phyloP scores from a whole-genome alignment of 768 basidiomycete genomes.

The Amanita jacksonii region DNA sequence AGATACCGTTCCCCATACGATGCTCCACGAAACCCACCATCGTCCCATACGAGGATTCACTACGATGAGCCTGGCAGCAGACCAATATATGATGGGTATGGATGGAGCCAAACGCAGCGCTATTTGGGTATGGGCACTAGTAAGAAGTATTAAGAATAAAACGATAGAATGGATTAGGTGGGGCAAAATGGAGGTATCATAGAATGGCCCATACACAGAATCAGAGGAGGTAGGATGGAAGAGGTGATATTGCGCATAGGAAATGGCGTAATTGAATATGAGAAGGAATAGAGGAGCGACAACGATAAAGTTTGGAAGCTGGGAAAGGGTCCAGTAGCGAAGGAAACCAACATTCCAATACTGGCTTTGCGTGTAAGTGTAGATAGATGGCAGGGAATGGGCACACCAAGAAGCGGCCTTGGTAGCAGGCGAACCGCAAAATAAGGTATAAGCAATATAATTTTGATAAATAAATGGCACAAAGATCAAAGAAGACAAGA shows the following conservation, averaged over 20 bases:
- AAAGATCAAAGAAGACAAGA: constrained; percentile 38
- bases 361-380: constrained; percentile 66
- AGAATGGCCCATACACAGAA: not conserved
- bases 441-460: constrained; percentile 48
- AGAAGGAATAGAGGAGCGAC: constrained; percentile 58
- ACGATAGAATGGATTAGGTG: constrained; percentile 68
- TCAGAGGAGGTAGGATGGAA: not conserved
- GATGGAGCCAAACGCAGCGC: constrained; percentile 66
- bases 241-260: constrained; percentile 13
- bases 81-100: constrained; percentile 82
- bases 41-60: constrained; percentile 37
- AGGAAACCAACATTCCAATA: constrained; percentile 90
- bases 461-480: constrained; percentile 71
- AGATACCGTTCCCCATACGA: constrained; percentile 65
- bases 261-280: constrained; percentile 29
- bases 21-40: constrained; percentile 70
- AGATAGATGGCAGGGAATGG: constrained; percentile 53
- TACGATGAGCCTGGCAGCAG: constrained; percentile 56
- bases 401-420: constrained; percentile 54
- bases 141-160: constrained; percentile 53
- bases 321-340: constrained; percentile 73
- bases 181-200: constrained; percentile 37
- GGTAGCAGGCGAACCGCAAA: constrained; percentile 38
- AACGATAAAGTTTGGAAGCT: constrained; percentile 85
- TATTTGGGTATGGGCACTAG: constrained; percentile 85